These are phyloP conservation scores for Rhodomyrtus tomentosa DNA, from an alignment of 345 rosid species.

Conservation along the genomic window DNA sequence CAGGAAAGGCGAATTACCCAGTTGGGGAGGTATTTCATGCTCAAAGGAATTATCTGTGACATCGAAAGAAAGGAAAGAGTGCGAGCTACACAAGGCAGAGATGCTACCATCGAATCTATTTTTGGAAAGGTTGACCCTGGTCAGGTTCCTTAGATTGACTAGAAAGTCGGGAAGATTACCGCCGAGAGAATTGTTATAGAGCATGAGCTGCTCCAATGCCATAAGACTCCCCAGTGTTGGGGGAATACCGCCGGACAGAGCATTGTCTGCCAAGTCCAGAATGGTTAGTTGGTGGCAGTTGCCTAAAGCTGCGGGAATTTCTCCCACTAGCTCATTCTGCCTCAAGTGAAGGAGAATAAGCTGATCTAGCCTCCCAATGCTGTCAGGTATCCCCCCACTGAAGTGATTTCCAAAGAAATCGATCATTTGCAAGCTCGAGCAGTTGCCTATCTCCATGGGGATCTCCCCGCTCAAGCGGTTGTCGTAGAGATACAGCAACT, in stretches of 20 bases:
- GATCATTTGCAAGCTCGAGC: slow-evolving; percentile 59
- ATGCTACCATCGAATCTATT: slow-evolving; percentile 73
- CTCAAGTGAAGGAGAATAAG: slow-evolving; percentile 65
- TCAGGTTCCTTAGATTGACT: slow-evolving; percentile 47
- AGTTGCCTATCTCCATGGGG: slow-evolving; percentile 77
- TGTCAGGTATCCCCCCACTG: slow-evolving; percentile 51
- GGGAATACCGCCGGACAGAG: slow-evolving; percentile 58
- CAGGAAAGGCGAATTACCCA: slow-evolving; percentile 70
- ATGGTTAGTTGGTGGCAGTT: slow-evolving; percentile 57
- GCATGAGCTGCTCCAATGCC: slow-evolving; percentile 61
- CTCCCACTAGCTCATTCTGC: slow-evolving; percentile 62
- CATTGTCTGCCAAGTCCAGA: slow-evolving; percentile 85
- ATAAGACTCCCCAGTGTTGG: slow-evolving; percentile 39
- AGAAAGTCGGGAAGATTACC: slow-evolving; percentile 65
- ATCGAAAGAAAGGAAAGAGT: slow-evolving; percentile 69
- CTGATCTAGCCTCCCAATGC: slow-evolving; percentile 46
- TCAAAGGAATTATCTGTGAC: slow-evolving; percentile 62
- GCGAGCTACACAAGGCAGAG: slow-evolving; percentile 48
- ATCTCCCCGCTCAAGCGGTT: slow-evolving; percentile 60
- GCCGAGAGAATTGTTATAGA: slow-evolving; percentile 81
- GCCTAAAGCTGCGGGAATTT: slow-evolving; percentile 60
- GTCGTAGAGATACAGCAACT: slow-evolving; percentile 64
- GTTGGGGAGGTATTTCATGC: slow-evolving; percentile 47
- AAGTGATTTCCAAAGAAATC: slow-evolving; percentile 77
- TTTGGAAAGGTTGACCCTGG: slow-evolving; percentile 71